Base-by-base conservation (phyloP, 2,329 filamentous ascomycete species). In the Corinectria fuckeliana region DNA sequence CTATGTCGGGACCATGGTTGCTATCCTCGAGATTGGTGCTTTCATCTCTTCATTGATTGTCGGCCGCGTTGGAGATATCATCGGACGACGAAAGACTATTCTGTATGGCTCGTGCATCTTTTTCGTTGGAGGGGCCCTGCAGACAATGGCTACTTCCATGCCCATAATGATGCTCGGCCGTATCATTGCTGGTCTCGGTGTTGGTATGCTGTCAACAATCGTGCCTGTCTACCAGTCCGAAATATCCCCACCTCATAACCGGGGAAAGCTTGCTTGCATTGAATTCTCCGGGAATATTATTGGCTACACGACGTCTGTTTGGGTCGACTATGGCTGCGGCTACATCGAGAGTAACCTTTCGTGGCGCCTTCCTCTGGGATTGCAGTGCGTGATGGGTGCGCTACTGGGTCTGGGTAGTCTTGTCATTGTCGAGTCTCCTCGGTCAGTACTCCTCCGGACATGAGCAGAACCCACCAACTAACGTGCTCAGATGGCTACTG, bases 231-330 rank as follows among this genome's bases (percentile, higher is more conserved):
- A 96, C 74, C 93, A 97, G 74, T 94, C 93, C 42, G 93, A 97
- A 74, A 96, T 97, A 71, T 97, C 94, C 41, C 95, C 95, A 48
- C 93, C 95, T 5, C 95, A 99, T 73, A 98, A 97, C 76, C 86
- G 95, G 70, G 95, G 95, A 64, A 96, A 95, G 78, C 84, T 99
- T 62, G 95, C 94, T 21, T 98, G 95, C 76, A 98, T 99, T 67
- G 95, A 99, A 76, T 99, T 98, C 73, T 94, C 94, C 0, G 95
- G 95, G 53, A 99, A 99, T 77, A 96, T 99, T 64, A 89, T 92
- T 61, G 95, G 95, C 28, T 99, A 99, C 75, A 90, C 94, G 54
- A 93, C 92, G 52, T 98, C 94, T 69, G 94, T 98, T 20, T 99
- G 95, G 95, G 94, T 98, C 25, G 95, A 99, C 76, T 99, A 98